These are phyloP conservation scores for Pulicaria dysenterica DNA, from an alignment of 129 eudicot species.

Conservation along the genomic window DNA sequence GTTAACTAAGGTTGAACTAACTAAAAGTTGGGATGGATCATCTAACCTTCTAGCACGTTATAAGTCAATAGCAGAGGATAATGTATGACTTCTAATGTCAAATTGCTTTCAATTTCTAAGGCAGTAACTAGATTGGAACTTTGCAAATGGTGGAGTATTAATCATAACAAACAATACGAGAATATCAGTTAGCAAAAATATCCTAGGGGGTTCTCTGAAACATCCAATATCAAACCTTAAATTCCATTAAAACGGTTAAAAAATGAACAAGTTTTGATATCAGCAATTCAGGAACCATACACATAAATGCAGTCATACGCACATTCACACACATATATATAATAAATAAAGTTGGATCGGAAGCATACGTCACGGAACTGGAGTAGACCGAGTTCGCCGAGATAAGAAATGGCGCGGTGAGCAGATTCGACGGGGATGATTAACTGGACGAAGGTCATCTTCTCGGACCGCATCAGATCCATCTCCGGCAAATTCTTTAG, in stretches of 20 bases:
- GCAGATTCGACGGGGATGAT: conserved; percentile 94
- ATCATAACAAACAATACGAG: conserved; percentile 6
- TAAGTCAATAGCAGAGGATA: conserved; percentile 10
- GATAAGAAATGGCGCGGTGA: conserved; percentile 89
- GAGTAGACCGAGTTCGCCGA: conserved; percentile 91
- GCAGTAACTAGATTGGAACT: conserved; percentile 12
- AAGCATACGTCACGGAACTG: conserved; percentile 80
- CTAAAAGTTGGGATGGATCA: background rate
- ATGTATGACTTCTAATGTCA: conserved; percentile 1
- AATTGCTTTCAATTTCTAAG: background rate
- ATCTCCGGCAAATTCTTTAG: conserved; percentile 71
- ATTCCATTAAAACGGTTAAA: conserved; percentile 10
- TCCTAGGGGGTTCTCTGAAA: background rate
- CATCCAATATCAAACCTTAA: conserved; percentile 2
- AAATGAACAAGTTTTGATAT: background rate
- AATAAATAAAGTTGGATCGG: conserved; percentile 12
- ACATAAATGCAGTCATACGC: conserved; percentile 1
- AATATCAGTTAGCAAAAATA: background rate
- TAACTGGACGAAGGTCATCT: conserved; percentile 83
- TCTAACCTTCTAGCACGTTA: conserved; percentile 19
- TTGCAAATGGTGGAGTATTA: background rate
- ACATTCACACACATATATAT: conserved; percentile 4
- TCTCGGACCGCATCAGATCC: conserved; percentile 99
- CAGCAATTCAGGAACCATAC: conserved; percentile 15
- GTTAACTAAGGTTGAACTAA: conserved; percentile 7